Evolutionary conservation across 2,329 filamentous ascomycete genomes (phyloP).

Genomic region (Dactylellina leptospora): DNA sequence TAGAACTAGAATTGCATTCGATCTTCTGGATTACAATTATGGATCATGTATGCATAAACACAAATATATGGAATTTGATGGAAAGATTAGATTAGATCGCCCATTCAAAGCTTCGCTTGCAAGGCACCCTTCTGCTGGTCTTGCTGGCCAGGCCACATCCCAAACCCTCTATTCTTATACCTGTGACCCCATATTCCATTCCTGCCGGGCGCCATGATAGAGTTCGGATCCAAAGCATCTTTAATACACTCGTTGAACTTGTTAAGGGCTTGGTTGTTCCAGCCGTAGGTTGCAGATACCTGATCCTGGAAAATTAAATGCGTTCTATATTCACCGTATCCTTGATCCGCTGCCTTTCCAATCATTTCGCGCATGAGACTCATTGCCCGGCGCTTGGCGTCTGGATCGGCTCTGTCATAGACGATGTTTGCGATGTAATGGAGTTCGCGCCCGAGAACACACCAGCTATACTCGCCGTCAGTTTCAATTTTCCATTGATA

Average conservation of each 20-base stretch:
- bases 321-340: constrained; percentile 64
- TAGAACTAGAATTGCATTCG: too few species aligned
- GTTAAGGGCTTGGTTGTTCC: constrained; percentile 61
- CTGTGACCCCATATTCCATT: constrained; percentile 63
- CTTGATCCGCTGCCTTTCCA: constrained; percentile 61
- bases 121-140: neutral
- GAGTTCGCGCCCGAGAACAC: constrained; percentile 66
- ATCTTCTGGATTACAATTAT: too few species aligned
- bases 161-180: constrained; percentile 58
- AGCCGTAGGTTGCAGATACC: constrained; percentile 63
- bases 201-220: constrained; percentile 64
- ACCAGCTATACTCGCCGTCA: constrained; percentile 58
- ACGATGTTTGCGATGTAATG: constrained; percentile 68
- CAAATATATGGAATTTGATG: too few species aligned
- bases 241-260: constrained; percentile 63
- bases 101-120: constrained; percentile 16
- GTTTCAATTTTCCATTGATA: neutral
- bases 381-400: constrained; percentile 60
- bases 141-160: constrained; percentile 53
- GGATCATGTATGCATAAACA: too few species aligned
- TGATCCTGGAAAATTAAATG: constrained; percentile 64
- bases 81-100: neutral
- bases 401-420: constrained; percentile 63
- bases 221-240: constrained; percentile 64
- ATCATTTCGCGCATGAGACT: constrained; percentile 61